Base-by-base conservation (phyloP, 1,284 basidiomycete genomes). In the Ustilago trichophora region DNA sequence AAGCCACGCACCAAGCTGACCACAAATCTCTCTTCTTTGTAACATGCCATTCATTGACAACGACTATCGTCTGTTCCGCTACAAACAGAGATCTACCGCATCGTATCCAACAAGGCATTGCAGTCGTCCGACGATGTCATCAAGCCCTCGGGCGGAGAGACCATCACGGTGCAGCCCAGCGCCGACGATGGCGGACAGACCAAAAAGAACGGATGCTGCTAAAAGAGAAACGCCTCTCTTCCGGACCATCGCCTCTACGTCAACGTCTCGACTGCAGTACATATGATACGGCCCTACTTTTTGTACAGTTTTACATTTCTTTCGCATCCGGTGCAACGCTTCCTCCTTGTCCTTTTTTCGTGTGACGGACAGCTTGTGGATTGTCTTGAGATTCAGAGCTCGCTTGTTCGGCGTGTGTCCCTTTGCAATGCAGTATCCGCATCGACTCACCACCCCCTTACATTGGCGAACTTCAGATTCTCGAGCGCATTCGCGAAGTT, bases 191-290 rank as follows among this genome's bases (percentile, higher is more conserved):
- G 79, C 18, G 79, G 79, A 45, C 64, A 69, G 50, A 60, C 71
- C 44, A 81, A 81, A 73, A 79, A 79, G 68, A 78, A 75, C 42
- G 79, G 79, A 26, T 81, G 79, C 70, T 81, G 79, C 55, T 81
- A 65, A 70, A n/a, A n/a, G n/a, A n/a, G n/a, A n/a, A 46, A 18
- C 60, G 40, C 19, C n/a, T 40, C 35, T 26, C 16, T 6, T 19
- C 16, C 15, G 24, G 24, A 51, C 33, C 47, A 41, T 47, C 33
- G 38, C n/a, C n/a, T n/a, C n/a, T n/a, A n/a, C n/a, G n/a, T n/a
- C n/a, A 26, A 38, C 24, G 10, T 5, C 19, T 24, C 24, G n/a
- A n/a, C n/a, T n/a, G n/a, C n/a, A n/a, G n/a, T n/a, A n/a, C n/a
- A n/a, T n/a, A n/a, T n/a, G n/a, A n/a, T n/a, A n/a, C n/a, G n/a